Evolutionary conservation across 169 alveolate genomes (phyloP).

Genomic region (Plasmodium coatneyi): DNA sequence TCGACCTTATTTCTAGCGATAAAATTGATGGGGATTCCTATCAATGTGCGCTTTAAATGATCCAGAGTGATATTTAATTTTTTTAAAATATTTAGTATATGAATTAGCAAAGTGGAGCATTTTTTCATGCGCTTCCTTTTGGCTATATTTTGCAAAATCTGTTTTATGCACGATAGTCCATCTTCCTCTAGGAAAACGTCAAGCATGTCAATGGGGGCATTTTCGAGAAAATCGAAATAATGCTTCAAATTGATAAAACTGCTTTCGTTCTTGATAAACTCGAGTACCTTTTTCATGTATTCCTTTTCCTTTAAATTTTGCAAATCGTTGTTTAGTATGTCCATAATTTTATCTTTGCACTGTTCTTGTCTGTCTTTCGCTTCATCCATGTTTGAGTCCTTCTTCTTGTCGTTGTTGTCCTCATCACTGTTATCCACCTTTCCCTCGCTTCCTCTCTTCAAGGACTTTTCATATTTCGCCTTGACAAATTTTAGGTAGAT

Average conservation of each 20-base stretch:
- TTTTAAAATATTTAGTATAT: conserved; percentile 27
- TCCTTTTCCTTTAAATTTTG: conserved; percentile 26
- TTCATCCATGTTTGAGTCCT: not conserved
- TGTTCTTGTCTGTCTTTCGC: not conserved
- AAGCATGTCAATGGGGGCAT: not conserved
- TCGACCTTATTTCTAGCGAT: conserved; percentile 58
- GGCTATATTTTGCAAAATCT: conserved; percentile 54
- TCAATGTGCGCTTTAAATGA: conserved; percentile 47
- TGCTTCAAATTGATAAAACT: conserved; percentile 25
- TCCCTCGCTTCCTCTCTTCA: conserved; percentile 4
- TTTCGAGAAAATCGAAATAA: conserved; percentile 18
- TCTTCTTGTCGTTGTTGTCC: not conserved
- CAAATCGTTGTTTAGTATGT: not conserved
- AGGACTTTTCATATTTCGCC: conserved; percentile 25
- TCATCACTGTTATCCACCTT: not conserved
- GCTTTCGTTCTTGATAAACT: conserved; percentile 40
- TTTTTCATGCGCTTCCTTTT: conserved; percentile 46
- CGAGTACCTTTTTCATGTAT: conserved; percentile 26
- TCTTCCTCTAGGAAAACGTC: conserved; percentile 31
- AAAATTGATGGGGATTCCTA: conserved; percentile 58
- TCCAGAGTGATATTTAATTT: conserved; percentile 39
- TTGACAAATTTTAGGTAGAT: conserved; percentile 45
- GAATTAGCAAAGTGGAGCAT: conserved; percentile 16
- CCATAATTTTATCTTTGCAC: conserved; percentile 10
- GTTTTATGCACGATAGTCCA: conserved; percentile 29